Evolutionary conservation across 2,329 filamentous ascomycete genomes (phyloP), one percentile per base, ranked within the genome.

Genomic region (Monilinia polystroma): DNA sequence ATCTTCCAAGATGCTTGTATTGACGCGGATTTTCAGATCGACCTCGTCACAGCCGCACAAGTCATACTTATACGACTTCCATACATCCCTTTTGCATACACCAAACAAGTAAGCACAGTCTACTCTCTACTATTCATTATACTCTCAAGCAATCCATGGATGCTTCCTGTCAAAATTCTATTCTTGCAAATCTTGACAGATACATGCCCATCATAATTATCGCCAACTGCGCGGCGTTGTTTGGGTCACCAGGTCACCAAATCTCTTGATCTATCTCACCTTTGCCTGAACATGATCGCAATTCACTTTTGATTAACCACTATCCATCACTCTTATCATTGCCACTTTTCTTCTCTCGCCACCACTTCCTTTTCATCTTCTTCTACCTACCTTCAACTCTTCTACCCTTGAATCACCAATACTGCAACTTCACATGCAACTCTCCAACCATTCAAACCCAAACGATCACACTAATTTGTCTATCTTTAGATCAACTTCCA

Each of bases 191-290:
- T 47, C 18, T 32, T 23, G 26, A 35, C 26, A 29, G 53, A n/a
- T 43, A 23, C 11, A 45, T 35, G 18, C 20, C 5, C 23, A 2
- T 35, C 23, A n/a, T 2, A n/a, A 10, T 41, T 57, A 14, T 47
- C 18, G 32, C 41, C 6, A 16, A 23, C 4, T 58, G n/a, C n/a
- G n/a, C n/a, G n/a, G 16, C 29, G 12, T 16, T 3, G n/a, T 32
- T 45, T n/a, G 52, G 5, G n/a, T n/a, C n/a, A n/a, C n/a, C n/a
- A n/a, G n/a, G n/a, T n/a, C n/a, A n/a, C n/a, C n/a, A n/a, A n/a
- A 41, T 49, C 52, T 58, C 11, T 3, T 29, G 20, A 59, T 66
- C 49, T 57, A 58, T 55, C 53, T 68, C 57, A 68, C 38, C 43
- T 66, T 62, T 26, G 14, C 56, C 29, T 54, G n/a, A 26, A 16